Evolutionary conservation across 2,329 filamentous ascomycete genomes (phyloP).

Genomic region (Penicillium paneum): DNA sequence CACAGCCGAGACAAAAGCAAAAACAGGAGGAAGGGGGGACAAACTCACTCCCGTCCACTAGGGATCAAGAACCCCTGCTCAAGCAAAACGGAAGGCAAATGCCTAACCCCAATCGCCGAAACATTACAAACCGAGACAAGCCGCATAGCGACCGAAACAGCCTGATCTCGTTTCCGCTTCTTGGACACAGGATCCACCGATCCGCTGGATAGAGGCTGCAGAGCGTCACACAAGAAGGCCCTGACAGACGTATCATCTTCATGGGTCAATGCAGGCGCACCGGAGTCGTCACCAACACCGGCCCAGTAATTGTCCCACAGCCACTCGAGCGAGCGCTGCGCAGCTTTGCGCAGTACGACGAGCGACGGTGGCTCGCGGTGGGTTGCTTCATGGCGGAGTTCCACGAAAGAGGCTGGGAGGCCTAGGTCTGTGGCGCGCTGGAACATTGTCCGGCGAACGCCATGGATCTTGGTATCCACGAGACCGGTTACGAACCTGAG

Average conservation of each 20-base stretch:
- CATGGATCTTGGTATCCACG: conserved; percentile 44
- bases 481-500: conserved; percentile 46
- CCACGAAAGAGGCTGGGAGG: conserved; percentile 69
- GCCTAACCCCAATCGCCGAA: conserved; percentile 13
- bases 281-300: conserved; percentile 39
- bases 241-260: conserved; percentile 17
- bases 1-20: background rate
- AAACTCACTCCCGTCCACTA: conserved; percentile 28
- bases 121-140: conserved; percentile 30
- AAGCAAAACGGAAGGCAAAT: conserved; percentile 28
- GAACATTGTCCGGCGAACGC: conserved; percentile 45
- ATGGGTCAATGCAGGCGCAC: conserved; percentile 3
- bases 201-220: conserved; percentile 18
- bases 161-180: conserved; percentile 29
- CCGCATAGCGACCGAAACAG: conserved; percentile 21
- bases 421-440: conserved; percentile 42
- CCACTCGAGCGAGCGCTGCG: conserved; percentile 71
- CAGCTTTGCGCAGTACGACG: conserved; percentile 66
- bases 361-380: conserved; percentile 83
- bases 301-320: conserved; percentile 88
- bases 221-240: conserved; percentile 14
- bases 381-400: conserved; percentile 83
- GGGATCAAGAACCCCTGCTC: conserved; percentile 28
- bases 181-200: conserved; percentile 24
- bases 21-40: background rate